Conservation (phyloP, 768 basidiomycete species). For the Amylocystis lapponica region DNA sequence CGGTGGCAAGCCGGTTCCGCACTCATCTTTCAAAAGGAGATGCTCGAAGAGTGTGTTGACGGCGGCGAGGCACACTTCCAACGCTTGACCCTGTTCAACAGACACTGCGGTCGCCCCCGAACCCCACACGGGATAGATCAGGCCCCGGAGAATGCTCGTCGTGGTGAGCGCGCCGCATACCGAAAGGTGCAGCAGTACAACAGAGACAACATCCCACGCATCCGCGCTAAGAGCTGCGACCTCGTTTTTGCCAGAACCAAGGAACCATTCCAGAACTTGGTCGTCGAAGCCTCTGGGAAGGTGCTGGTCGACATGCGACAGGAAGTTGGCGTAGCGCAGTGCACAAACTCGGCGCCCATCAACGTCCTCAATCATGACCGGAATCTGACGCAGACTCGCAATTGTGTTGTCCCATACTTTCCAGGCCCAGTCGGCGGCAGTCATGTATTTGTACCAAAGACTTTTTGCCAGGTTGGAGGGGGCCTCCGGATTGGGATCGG, state of each 20-base stretch:
- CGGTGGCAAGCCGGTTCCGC: constrained; percentile 31
- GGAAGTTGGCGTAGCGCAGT: constrained; percentile 62
- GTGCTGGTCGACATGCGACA: constrained; percentile 71
- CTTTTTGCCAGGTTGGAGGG: constrained; percentile 67
- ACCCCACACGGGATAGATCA: constrained; percentile 78
- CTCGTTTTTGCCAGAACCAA: constrained; percentile 60
- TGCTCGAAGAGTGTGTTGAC: constrained; percentile 58
- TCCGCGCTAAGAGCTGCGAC: constrained; percentile 52
- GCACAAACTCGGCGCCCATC: constrained; percentile 46
- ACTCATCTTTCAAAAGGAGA: constrained; percentile 52
- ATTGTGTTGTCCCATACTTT: constrained; percentile 83
- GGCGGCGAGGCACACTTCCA: constrained; percentile 50
- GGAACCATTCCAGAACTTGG: constrained; percentile 67
- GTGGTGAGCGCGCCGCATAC: constrained; percentile 64
- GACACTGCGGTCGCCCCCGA: constrained; percentile 39
- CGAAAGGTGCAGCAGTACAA: constrained; percentile 58
- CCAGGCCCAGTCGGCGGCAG: constrained; percentile 69
- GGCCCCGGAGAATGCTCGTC: constrained; percentile 65
- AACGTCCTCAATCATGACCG: constrained; percentile 45
- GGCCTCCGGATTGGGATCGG: constrained; percentile 52
- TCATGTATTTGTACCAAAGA: constrained; percentile 80
- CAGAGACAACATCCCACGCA: constrained; percentile 61
- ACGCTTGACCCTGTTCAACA: constrained; percentile 33
- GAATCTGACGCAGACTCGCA: constrained; percentile 65
- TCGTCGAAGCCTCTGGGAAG: constrained; percentile 68